These are phyloP conservation scores for Phaeolepiota aurea DNA, from an alignment of 768 basidiomycete genomes.

Conservation along the genomic window DNA sequence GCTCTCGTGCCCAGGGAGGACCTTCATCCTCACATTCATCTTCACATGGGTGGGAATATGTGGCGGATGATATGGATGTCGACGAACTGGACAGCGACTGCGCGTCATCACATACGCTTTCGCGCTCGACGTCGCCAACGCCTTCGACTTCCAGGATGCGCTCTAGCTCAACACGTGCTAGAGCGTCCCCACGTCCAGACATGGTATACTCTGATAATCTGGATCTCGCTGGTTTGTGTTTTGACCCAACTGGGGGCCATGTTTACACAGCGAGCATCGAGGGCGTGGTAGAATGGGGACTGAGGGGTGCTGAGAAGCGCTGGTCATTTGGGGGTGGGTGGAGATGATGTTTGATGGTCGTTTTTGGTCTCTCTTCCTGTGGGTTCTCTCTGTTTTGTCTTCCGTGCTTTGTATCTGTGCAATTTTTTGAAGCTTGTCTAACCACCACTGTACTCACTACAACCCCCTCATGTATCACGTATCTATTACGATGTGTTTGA, in stretches of 20 bases:
- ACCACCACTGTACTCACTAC: too few species aligned
- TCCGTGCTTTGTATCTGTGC: too few species aligned
- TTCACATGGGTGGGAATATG: slow-evolving; percentile 2
- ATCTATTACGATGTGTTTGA: too few species aligned
- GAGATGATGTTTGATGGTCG: slow-evolving; percentile 17
- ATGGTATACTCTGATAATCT: slow-evolving; percentile 24
- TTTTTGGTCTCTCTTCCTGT: not conserved
- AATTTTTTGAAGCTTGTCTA: too few species aligned
- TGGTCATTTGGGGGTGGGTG: slow-evolving; percentile 58
- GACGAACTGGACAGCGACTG: slow-evolving; percentile 52
- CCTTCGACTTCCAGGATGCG: slow-evolving; percentile 2
- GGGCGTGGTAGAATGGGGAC: slow-evolving; percentile 70
- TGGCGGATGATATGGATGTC: slow-evolving; percentile 32
- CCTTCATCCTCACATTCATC: not conserved
- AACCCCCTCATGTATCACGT: too few species aligned
- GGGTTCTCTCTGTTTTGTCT: not conserved
- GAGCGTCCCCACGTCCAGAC: slow-evolving; percentile 2
- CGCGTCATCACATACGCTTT: slow-evolving; percentile 30
- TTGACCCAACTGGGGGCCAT: slow-evolving; percentile 60
- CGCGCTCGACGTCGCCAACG: slow-evolving; percentile 27
- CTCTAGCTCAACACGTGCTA: slow-evolving; percentile 10
- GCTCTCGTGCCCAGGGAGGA: not conserved
- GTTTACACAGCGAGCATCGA: slow-evolving; percentile 61
- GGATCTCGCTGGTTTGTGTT: slow-evolving; percentile 65
- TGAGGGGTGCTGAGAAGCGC: slow-evolving; percentile 62